A percentile compares a stretch with the other conserved stretches of the same genome.
Conservation (phyloP, 306 rosid species). For the Betula pendula region DNA sequence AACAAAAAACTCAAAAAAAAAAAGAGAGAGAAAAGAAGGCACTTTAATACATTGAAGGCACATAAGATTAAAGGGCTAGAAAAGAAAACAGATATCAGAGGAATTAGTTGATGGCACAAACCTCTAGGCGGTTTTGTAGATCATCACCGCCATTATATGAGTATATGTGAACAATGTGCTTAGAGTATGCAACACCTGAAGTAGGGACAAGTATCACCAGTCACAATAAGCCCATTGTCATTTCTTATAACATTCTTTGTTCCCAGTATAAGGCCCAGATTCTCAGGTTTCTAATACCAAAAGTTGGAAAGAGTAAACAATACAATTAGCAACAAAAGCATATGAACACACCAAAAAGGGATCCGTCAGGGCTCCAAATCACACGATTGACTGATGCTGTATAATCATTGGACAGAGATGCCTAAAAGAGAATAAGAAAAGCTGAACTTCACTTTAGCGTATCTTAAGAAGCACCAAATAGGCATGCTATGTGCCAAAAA, state of each 20-base stretch:
- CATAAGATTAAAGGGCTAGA: slow-evolving; percentile 6
- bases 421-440: slow-evolving; percentile 49
- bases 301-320: slow-evolving; percentile 1
- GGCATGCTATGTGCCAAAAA: slow-evolving; percentile 9
- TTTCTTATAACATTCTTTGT: neutral
- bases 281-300: slow-evolving; percentile 9
- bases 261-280: slow-evolving; percentile 15
- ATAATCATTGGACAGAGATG: slow-evolving; percentile 71
- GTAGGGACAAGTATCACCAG: slow-evolving; percentile 19
- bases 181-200: slow-evolving; percentile 98
- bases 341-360: slow-evolving; percentile 65
- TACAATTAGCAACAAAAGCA: neutral
- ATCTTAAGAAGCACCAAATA: slow-evolving; percentile 12
- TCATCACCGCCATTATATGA: slow-evolving; percentile 90
- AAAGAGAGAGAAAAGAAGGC: neutral
- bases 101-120: slow-evolving; percentile 38
- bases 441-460: slow-evolving; percentile 26
- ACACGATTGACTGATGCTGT: slow-evolving; percentile 87
- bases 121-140: slow-evolving; percentile 89
- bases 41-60: neutral
- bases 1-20: neutral
- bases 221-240: slow-evolving; percentile 22
- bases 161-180: slow-evolving; percentile 89
- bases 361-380: slow-evolving; percentile 97
- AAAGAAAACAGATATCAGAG: slow-evolving; percentile 19